Conservation (phyloP, 2,329 filamentous ascomycete genomes). For the Phoma sp. region DNA sequence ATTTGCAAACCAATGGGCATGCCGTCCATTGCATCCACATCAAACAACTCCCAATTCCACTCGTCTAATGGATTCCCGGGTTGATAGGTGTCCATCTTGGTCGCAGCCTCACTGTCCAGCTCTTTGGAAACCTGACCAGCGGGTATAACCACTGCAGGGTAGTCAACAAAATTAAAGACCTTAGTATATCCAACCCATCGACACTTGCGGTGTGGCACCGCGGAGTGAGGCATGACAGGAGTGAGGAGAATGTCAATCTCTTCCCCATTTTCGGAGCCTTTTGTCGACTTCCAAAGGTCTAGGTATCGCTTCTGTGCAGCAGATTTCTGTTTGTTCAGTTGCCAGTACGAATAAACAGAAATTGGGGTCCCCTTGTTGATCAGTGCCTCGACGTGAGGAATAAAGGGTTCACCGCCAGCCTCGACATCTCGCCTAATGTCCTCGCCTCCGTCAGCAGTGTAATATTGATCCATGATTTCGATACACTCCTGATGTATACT, state of each 20-base stretch:
- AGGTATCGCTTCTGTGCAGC: conserved; percentile 63
- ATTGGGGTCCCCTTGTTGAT: conserved; percentile 55
- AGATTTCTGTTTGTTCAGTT: conserved; percentile 67
- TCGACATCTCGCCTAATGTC: conserved; percentile 65
- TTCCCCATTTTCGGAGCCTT: conserved; percentile 54
- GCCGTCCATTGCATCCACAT: conserved; percentile 44
- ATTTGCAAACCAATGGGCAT: conserved; percentile 50
- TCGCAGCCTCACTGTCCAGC: conserved; percentile 46
- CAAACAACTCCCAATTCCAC: conserved; percentile 58
- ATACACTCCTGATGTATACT: conserved; percentile 63
- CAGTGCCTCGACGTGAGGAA: conserved; percentile 60
- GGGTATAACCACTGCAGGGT: conserved; percentile 65
- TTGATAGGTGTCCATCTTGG: conserved; percentile 44
- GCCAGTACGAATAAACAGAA: conserved; percentile 72
- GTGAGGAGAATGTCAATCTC: conserved; percentile 64
- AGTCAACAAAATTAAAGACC: conserved; percentile 69
- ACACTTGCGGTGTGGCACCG: conserved; percentile 58
- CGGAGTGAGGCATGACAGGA: conserved; percentile 67
- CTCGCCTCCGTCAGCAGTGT: conserved; percentile 68
- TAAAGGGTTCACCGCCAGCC: conserved; percentile 63
- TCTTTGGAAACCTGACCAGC: conserved; percentile 57
- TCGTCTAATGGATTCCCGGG: conserved; percentile 60
- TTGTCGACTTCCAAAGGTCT: conserved; percentile 63
- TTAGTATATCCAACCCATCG: conserved; percentile 66
- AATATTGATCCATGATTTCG: conserved; percentile 67